Conservation (phyloP, 768 basidiomycete genomes). For the Auriscalpium orientale region DNA sequence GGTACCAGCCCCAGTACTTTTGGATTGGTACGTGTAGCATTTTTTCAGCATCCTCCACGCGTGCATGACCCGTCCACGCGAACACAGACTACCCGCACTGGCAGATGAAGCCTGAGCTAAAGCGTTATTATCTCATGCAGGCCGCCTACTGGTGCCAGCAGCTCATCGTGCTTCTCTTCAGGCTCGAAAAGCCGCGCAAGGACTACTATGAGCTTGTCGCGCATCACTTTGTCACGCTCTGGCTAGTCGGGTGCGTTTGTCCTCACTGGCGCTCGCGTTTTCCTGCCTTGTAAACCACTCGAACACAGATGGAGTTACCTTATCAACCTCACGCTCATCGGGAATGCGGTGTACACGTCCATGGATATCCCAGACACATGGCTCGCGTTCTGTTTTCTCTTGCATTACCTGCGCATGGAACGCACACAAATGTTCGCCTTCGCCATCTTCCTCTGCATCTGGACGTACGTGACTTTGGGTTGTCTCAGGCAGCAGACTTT, state of each 20-base stretch:
- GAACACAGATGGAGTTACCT: slow-evolving; percentile 72
- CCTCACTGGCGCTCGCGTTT: background rate
- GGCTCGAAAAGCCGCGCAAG: slow-evolving; percentile 91
- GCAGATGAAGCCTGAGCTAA: slow-evolving; percentile 79
- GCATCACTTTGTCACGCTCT: slow-evolving; percentile 91
- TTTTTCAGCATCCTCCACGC: no score
- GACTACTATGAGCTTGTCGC: slow-evolving; percentile 82
- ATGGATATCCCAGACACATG: slow-evolving; percentile 95
- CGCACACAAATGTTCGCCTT: slow-evolving; percentile 57
- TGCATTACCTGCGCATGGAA: slow-evolving; percentile 79
- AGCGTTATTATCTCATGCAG: slow-evolving; percentile 92
- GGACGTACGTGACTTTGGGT: slow-evolving; percentile 57
- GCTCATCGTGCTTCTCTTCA: slow-evolving; percentile 72
- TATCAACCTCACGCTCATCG: slow-evolving; percentile 76
- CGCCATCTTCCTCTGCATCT: slow-evolving; percentile 55
- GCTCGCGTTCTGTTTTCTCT: slow-evolving; percentile 79
- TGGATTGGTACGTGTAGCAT: slow-evolving; percentile 59
- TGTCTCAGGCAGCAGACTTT: background rate
- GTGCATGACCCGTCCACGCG: background rate
- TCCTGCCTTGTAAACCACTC: background rate
- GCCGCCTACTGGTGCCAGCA: slow-evolving; percentile 94
- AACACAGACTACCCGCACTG: slow-evolving; percentile 79
- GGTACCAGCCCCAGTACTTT: slow-evolving; percentile 76
- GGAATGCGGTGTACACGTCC: slow-evolving; percentile 87
- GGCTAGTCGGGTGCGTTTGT: slow-evolving; percentile 73